These are phyloP conservation scores for Phaeosphaeria sp. DNA, from an alignment of 2,329 filamentous ascomycete species.

Conservation along the genomic window DNA sequence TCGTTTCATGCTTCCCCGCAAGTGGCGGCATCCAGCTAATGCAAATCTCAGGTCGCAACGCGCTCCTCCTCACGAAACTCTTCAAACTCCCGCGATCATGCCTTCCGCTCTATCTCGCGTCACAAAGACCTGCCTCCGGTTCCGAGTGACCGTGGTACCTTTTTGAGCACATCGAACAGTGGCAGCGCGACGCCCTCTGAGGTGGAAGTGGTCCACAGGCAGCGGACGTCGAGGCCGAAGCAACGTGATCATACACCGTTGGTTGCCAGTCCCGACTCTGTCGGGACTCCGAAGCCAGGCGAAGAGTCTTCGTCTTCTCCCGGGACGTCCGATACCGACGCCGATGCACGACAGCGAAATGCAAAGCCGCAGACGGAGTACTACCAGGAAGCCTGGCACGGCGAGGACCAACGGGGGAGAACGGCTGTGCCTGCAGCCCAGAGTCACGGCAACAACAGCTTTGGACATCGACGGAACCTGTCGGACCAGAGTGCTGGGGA, in stretches of 20 bases:
- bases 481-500: slow-evolving; percentile 20
- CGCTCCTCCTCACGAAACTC: slow-evolving; percentile 48
- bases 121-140: slow-evolving; percentile 47
- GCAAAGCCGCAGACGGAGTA: slow-evolving; percentile 24
- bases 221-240: slow-evolving; percentile 17
- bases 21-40: neutral
- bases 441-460: slow-evolving; percentile 15
- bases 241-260: slow-evolving; percentile 23
- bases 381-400: slow-evolving; percentile 30
- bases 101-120: slow-evolving; percentile 41
- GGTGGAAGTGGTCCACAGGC: slow-evolving; percentile 16
- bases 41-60: slow-evolving; percentile 39
- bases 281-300: slow-evolving; percentile 26
- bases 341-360: slow-evolving; percentile 20
- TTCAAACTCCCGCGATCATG: slow-evolving; percentile 43
- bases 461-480: slow-evolving; percentile 20
- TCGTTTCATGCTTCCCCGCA: neutral
- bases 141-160: slow-evolving; percentile 37
- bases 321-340: slow-evolving; percentile 19
- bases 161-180: slow-evolving; percentile 25
- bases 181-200: slow-evolving; percentile 24
- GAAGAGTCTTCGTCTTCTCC: slow-evolving; percentile 20
- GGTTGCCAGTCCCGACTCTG: slow-evolving; percentile 25
- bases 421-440: slow-evolving; percentile 18
- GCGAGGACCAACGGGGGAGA: slow-evolving; percentile 23